Percentiles rank a stretch among this genome's conserved stretches.
Conservation (phyloP, 129 eudicot genomes). For the Lactuca sativa region DNA sequence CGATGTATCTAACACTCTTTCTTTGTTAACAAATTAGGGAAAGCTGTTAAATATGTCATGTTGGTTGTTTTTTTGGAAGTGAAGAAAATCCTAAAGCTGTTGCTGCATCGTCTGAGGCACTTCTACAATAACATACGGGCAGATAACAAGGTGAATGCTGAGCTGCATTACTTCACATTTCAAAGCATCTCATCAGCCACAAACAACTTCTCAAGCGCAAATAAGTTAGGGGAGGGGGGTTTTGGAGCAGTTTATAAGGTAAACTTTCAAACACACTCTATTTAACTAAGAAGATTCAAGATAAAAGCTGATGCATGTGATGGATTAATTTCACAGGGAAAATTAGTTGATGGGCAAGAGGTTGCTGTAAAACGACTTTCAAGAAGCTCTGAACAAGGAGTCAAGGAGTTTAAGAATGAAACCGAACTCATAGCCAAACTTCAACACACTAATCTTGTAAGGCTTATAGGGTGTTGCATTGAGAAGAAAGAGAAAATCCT, state of each 20-base stretch:
- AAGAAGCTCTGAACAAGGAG: slow-evolving; percentile 23
- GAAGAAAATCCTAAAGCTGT: slow-evolving; percentile 1
- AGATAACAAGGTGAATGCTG: slow-evolving; percentile 14
- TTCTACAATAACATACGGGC: not conserved
- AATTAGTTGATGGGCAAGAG: slow-evolving; percentile 25
- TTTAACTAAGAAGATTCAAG: not conserved
- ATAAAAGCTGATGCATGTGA: not conserved
- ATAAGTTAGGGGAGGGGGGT: slow-evolving; percentile 35
- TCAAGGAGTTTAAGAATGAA: slow-evolving; percentile 40
- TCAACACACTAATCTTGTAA: slow-evolving; percentile 45
- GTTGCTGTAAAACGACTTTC: slow-evolving; percentile 29
- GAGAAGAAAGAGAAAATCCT: slow-evolving; percentile 26
- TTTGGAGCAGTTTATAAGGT: slow-evolving; percentile 39
- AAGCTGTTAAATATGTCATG: not conserved
- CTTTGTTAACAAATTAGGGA: slow-evolving; percentile 8
- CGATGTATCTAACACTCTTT: not conserved
- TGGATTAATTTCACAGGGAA: slow-evolving; percentile 17
- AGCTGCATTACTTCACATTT: slow-evolving; percentile 25
- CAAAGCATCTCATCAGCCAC: slow-evolving; percentile 30
- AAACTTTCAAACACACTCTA: not conserved
- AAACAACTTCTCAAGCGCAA: slow-evolving; percentile 17
- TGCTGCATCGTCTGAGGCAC: slow-evolving; percentile 8
- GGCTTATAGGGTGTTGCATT: slow-evolving; percentile 40
- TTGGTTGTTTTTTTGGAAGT: not conserved
- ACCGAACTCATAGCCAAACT: slow-evolving; percentile 38